A percentile compares a stretch with the other conserved stretches of the same genome.
Evolutionary conservation across 179 eudicot species (phyloP).

Genomic region (Amaranthus tricolor): DNA sequence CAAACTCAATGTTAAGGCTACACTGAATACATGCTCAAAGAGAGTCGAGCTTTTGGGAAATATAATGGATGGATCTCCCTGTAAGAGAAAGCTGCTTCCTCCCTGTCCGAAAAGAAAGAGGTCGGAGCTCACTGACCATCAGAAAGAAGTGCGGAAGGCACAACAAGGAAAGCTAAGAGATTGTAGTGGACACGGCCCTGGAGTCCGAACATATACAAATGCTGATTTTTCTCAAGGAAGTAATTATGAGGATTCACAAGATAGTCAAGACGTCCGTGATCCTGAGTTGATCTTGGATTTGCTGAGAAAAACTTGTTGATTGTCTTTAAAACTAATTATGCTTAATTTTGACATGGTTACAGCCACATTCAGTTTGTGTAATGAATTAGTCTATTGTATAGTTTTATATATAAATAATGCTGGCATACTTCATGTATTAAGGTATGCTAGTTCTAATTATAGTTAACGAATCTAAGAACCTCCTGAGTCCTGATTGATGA

Average conservation of each 20-base stretch:
- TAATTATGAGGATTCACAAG: slow-evolving; percentile 66
- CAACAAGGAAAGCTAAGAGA: slow-evolving; percentile 72
- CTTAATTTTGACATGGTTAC: background rate
- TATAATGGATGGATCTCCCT: slow-evolving; percentile 2
- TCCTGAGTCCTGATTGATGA: no score
- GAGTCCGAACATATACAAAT: slow-evolving; percentile 66
- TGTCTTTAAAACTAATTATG: background rate
- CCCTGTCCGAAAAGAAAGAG: slow-evolving; percentile 47
- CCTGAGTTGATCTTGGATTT: slow-evolving; percentile 53
- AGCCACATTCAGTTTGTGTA: background rate
- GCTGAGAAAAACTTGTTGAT: slow-evolving; percentile 35
- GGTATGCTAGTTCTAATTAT: no score
- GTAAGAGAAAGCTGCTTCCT: slow-evolving; percentile 22
- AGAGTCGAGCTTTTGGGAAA: slow-evolving; percentile 51
- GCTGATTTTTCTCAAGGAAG: slow-evolving; percentile 75
- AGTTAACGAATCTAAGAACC: no score
- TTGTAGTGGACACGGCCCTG: slow-evolving; percentile 76
- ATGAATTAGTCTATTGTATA: background rate
- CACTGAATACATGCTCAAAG: slow-evolving; percentile 53
- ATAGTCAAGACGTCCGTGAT: slow-evolving; percentile 54
- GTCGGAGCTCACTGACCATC: slow-evolving; percentile 69
- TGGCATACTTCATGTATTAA: no score
- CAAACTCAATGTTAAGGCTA: slow-evolving; percentile 40
- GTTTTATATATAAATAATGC: background rate
- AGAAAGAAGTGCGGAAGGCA: slow-evolving; percentile 84